A percentile compares a stretch with the other conserved stretches of the same genome.
These are phyloP conservation scores for Cystobasidium sp. DNA, from an alignment of 1,284 basidiomycete genomes.

Conservation along the genomic window DNA sequence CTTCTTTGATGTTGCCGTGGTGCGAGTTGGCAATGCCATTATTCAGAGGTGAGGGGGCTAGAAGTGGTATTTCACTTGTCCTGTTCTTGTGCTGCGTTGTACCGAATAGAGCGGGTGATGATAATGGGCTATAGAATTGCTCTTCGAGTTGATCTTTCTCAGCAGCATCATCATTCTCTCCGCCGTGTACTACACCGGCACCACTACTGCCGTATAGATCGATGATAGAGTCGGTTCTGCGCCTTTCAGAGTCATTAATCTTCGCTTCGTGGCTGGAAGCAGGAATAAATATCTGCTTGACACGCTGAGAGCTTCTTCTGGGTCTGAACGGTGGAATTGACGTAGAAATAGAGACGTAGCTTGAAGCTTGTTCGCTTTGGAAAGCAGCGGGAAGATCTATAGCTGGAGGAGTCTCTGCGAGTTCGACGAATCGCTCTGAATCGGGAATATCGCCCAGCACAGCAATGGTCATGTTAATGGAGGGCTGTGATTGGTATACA, in stretches of 20 bases:
- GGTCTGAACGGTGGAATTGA: neutral
- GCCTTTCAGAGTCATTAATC: neutral
- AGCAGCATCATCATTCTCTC: neutral
- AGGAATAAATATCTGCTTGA: constrained; percentile 5
- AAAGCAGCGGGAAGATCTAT: neutral
- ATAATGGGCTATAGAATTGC: constrained; percentile 15
- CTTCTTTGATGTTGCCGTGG: neutral
- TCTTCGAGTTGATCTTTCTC: neutral
- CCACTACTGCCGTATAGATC: neutral
- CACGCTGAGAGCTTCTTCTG: constrained; percentile 1
- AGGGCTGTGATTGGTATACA: neutral
- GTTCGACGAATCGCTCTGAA: constrained; percentile 26
- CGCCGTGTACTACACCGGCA: neutral
- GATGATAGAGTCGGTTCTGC: no score
- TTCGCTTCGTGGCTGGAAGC: neutral
- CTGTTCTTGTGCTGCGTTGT: neutral
- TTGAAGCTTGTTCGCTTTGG: neutral
- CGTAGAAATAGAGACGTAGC: neutral
- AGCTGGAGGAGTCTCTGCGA: neutral
- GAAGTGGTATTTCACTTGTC: constrained; percentile 5
- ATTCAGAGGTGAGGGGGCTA: no score
- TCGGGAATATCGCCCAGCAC: neutral
- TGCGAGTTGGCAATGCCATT: neutral
- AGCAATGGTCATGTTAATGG: constrained; percentile 4
- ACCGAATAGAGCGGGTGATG: constrained; percentile 4